Conservation (phyloP, 2,329 filamentous ascomycete genomes). For the Parafenestella ontariensis region DNA sequence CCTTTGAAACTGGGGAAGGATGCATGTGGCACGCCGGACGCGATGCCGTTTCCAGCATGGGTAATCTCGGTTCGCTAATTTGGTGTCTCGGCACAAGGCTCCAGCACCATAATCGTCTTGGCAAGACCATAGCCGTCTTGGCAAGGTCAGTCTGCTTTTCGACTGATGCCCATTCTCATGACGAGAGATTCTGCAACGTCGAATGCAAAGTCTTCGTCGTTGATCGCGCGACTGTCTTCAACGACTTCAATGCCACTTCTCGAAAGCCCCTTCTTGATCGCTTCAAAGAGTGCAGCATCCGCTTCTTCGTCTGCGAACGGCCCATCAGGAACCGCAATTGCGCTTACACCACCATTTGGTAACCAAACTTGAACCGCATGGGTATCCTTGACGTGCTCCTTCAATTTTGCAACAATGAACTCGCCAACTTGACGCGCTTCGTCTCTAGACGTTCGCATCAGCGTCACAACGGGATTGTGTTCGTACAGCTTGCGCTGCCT, state of each 20-base stretch:
- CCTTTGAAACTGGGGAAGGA: no score
- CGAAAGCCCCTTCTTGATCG: conserved; percentile 58
- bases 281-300: conserved; percentile 56
- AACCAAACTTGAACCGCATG: conserved; percentile 63
- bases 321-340: conserved; percentile 61
- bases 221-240: conserved; percentile 61
- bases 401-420: conserved; percentile 64
- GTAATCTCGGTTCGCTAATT: no score
- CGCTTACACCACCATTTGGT: conserved; percentile 67
- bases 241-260: conserved; percentile 59
- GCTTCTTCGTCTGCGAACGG: conserved; percentile 62
- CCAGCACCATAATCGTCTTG: no score
- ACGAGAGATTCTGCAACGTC: conserved; percentile 56
- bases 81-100: not conserved
- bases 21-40: no score
- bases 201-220: conserved; percentile 60
- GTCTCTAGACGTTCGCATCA: conserved; percentile 68
- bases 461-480: conserved; percentile 71
- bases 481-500: conserved; percentile 61
- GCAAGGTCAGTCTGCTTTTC: not conserved
- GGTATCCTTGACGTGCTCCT: conserved; percentile 46
- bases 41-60: no score
- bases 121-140: no score
- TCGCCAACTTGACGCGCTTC: conserved; percentile 64
- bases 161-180: conserved; percentile 20